Evolutionary conservation across 1,284 basidiomycete species (phyloP).

Genomic region (Apiotrichum brassicae): DNA sequence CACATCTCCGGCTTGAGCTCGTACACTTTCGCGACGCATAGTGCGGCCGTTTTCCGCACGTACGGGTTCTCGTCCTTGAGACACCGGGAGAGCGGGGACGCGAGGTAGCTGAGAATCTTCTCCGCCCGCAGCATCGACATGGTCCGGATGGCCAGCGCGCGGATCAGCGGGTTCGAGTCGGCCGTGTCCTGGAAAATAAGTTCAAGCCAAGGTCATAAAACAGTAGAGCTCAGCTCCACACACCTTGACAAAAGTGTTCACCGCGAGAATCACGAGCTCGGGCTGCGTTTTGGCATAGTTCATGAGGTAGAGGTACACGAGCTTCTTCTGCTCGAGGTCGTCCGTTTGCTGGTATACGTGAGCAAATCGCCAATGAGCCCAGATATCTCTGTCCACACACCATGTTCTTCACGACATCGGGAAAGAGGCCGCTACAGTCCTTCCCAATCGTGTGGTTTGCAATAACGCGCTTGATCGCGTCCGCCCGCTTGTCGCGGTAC

Average conservation of each 20-base stretch:
- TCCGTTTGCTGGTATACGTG: constrained; percentile 47
- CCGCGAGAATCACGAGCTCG: constrained; percentile 92
- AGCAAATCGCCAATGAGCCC: background rate
- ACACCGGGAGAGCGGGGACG: constrained; percentile 84
- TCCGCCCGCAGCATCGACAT: constrained; percentile 96
- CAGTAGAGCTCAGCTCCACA: too few species aligned
- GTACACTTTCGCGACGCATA: constrained; percentile 92
- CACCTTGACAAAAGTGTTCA: constrained; percentile 90
- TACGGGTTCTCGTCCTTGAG: constrained; percentile 94
- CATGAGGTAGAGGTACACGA: constrained; percentile 97
- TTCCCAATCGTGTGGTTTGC: constrained; percentile 95
- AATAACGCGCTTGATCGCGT: constrained; percentile 96
- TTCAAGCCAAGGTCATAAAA: too few species aligned
- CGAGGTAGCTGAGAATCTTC: constrained; percentile 98
- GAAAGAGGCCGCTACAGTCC: constrained; percentile 93
- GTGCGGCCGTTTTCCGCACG: constrained; percentile 91
- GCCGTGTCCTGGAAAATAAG: constrained; percentile 69
- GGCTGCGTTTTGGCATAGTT: constrained; percentile 98
- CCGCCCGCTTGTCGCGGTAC: constrained; percentile 89
- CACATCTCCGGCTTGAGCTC: constrained; percentile 93
- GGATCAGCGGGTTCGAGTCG: constrained; percentile 91
- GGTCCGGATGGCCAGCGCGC: constrained; percentile 92
- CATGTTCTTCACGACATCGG: constrained; percentile 99
- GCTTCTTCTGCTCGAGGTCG: constrained; percentile 50
- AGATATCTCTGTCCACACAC: constrained; percentile 22